Evolutionary conservation across 768 basidiomycete genomes (phyloP), one percentile per base, ranked within the genome.

Genomic region (Naematelia encephala): DNA sequence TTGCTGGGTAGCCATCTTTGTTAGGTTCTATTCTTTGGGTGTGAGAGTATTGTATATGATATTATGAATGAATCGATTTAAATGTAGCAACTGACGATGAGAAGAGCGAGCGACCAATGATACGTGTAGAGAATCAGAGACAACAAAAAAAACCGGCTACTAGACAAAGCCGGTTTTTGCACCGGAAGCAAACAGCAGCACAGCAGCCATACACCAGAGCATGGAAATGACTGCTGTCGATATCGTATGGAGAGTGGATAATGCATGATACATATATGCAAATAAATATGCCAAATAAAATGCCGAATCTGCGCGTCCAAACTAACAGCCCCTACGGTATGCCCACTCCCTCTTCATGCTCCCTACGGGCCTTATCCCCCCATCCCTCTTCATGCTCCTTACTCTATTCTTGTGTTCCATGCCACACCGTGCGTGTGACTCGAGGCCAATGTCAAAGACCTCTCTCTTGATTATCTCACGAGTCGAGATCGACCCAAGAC

Each of bases 1-100:
- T 46, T 68, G 58, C 43, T 69, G 69, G 22, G 72, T 65, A 23
- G 69, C 50, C 72, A 73, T 70, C 5, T 11, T 69, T 39, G 26
- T 53, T 16, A 14, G 5, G 26, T 42, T n/a, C 26, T 34, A 3
- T 8, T 11, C 10, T 27, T 51, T 51, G 26, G 34, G 34, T 8
- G 8, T 39, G 8, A 16, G 16, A 39, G 34, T 39, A 39, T 39
- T 8, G 8, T 39, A 39, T 22, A 29, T 45, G 34, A 46, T 13
- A 22, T 13, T 5, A 28, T 8, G 27, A 19, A 28, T 42, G 52
- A 46, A 52, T 43, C 48, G 60, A 61, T 50, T 45, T 25, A 51
- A 47, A 25, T 53, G 47, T 10, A 39, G 21, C 34, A 27, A 50
- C 3, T 8, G 46, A 47, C n/a, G n/a, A n/a, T n/a, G 34, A 39